phyloP scores from a whole-genome alignment of 2,329 filamentous ascomycete species.

The Tetracladium maxilliforme region DNA sequence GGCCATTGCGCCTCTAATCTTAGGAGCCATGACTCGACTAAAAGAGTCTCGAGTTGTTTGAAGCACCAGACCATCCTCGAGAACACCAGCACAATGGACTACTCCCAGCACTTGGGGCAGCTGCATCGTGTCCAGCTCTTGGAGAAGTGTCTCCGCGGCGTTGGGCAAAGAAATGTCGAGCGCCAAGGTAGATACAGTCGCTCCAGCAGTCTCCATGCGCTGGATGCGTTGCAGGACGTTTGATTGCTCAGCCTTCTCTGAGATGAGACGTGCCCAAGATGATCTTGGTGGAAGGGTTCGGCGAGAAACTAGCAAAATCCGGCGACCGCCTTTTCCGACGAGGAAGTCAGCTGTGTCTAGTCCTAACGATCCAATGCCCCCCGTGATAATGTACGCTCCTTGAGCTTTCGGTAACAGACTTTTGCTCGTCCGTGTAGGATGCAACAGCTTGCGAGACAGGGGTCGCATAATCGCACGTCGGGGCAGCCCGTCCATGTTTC shows the following conservation, averaged over 20 bases:
- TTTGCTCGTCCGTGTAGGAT: constrained; percentile 2
- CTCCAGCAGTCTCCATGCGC: constrained; percentile 15
- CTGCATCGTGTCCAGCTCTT: constrained; percentile 14
- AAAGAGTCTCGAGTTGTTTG: constrained; percentile 14
- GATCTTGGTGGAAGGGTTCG: constrained; percentile 17
- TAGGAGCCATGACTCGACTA: constrained; percentile 17
- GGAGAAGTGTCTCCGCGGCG: constrained; percentile 8
- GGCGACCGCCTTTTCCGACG: constrained; percentile 21
- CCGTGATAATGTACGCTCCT: constrained; percentile 27
- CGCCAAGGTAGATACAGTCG: constrained; percentile 14
- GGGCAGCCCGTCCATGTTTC: constrained; percentile 20
- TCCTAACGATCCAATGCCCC: constrained; percentile 23
- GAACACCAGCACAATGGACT: constrained; percentile 22
- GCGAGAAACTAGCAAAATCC: constrained; percentile 23
- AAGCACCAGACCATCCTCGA: constrained; percentile 19
- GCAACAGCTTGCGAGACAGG: constrained; percentile 8
- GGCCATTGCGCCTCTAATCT: constrained; percentile 17
- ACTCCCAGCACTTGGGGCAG: constrained; percentile 23
- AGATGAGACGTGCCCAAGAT: constrained; percentile 9
- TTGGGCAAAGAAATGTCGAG: constrained; percentile 17
- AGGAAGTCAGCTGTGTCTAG: constrained; percentile 20
- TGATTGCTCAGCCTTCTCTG: constrained; percentile 4
- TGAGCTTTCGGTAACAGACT: constrained; percentile 11
- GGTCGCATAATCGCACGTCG: constrained; percentile 15
- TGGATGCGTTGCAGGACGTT: constrained; percentile 11